A percentile compares a stretch with the other conserved stretches of the same genome.
Evolutionary conservation across 495 filamentous ascomycete species (phyloP).

Genomic region (Penicillium paradoxum): DNA sequence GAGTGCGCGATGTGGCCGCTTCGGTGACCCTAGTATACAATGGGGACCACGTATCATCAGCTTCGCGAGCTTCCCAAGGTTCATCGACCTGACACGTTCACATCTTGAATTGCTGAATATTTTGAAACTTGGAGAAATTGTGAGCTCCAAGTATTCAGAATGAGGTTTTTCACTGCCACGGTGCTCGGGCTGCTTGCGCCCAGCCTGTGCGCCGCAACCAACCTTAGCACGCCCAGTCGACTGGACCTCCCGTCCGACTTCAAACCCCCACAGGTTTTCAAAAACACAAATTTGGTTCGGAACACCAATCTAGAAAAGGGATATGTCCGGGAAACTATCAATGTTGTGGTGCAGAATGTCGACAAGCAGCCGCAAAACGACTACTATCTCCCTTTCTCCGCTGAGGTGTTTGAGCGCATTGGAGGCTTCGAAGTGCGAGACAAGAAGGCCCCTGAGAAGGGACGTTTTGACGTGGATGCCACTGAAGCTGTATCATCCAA

Average conservation of each 20-base stretch:
- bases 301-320: constrained; percentile 88
- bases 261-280: constrained; percentile 83
- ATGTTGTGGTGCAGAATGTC: constrained; percentile 89
- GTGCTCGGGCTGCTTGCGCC: constrained; percentile 37
- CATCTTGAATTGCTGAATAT: constrained; percentile 13
- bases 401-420: constrained; percentile 63
- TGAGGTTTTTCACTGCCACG: constrained; percentile 43
- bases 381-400: constrained; percentile 83
- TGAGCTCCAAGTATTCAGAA: constrained; percentile 26
- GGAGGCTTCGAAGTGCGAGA: constrained; percentile 88
- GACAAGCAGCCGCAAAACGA: constrained; percentile 70
- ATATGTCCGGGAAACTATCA: constrained; percentile 83
- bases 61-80: constrained; percentile 14
- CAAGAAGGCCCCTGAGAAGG: constrained; percentile 68
- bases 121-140: constrained; percentile 27
- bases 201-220: constrained; percentile 35
- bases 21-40: constrained; percentile 35
- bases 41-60: constrained; percentile 46
- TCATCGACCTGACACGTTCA: constrained; percentile 13
- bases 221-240: constrained; percentile 25
- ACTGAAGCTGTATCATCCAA: constrained; percentile 36
- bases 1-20: constrained; percentile 34
- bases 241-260: constrained; percentile 64
- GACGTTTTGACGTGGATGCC: constrained; percentile 61
- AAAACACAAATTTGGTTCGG: constrained; percentile 85